Evolutionary conservation across 352 stramenopile species (phyloP).

Genomic region (Pythium oligandrum): DNA sequence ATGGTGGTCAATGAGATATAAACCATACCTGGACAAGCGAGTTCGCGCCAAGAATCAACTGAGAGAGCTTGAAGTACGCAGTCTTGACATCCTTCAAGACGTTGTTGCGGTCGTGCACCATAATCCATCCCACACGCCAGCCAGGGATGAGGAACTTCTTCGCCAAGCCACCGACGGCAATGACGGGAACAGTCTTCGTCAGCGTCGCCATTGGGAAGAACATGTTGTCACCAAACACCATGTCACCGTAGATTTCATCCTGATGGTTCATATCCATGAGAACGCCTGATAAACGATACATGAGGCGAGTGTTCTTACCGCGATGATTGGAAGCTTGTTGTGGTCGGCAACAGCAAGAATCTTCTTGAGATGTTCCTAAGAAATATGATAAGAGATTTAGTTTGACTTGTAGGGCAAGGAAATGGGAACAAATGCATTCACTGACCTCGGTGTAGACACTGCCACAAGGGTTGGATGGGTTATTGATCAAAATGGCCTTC

Average conservation of each 20-base stretch:
- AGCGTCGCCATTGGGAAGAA: constrained; percentile 84
- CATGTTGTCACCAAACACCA: constrained; percentile 65
- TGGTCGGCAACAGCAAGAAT: constrained; percentile 73
- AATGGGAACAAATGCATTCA: background rate
- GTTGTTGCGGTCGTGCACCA: constrained; percentile 90
- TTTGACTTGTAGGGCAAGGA: too few relatives aligned
- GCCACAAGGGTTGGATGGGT: constrained; percentile 93
- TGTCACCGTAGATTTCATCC: constrained; percentile 86
- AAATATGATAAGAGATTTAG: background rate
- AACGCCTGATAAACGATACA: background rate
- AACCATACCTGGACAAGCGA: constrained; percentile 75
- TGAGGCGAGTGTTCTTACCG: constrained; percentile 58
- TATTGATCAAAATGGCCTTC: constrained; percentile 94
- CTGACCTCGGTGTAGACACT: constrained; percentile 89
- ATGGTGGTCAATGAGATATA: constrained; percentile 5
- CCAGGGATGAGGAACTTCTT: constrained; percentile 96
- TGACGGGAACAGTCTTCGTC: constrained; percentile 75
- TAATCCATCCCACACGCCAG: constrained; percentile 94
- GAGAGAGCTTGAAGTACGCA: constrained; percentile 89
- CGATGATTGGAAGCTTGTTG: constrained; percentile 91
- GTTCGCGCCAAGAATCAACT: constrained; percentile 90
- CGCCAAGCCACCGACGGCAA: constrained; percentile 83
- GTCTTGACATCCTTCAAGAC: constrained; percentile 77
- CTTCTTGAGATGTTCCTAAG: constrained; percentile 53
- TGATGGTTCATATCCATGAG: constrained; percentile 1